Percentiles rank a stretch among this genome's conserved stretches.
Conservation (phyloP, 1,284 basidiomycete species). For the Phenoliferia sp. region DNA sequence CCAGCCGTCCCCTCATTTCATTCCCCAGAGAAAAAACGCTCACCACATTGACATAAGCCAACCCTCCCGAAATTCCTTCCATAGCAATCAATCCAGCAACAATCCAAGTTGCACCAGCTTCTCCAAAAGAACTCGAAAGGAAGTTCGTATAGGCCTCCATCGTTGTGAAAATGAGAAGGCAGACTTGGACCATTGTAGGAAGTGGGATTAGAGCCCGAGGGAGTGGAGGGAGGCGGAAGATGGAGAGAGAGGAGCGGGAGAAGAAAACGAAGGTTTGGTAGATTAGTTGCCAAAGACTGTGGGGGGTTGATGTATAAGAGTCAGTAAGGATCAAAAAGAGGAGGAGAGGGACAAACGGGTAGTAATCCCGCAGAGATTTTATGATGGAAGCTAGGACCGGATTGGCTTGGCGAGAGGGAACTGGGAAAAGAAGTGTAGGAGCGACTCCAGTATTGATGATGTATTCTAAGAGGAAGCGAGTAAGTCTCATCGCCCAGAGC, state of each 20-base stretch:
- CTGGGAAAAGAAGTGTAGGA: conserved; percentile 84
- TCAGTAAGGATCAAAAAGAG: neutral
- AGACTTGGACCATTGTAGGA: conserved; percentile 47
- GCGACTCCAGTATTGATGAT: conserved; percentile 63
- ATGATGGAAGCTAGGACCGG: conserved; percentile 70
- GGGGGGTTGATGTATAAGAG: conserved; percentile 3
- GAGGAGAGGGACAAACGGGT: conserved; percentile 66
- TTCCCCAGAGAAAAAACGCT: neutral
- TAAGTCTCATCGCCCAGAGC: neutral
- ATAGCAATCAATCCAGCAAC: conserved; percentile 23
- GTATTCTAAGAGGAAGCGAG: conserved; percentile 17
- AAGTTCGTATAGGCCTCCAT: conserved; percentile 20
- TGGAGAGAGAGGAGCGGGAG: conserved; percentile 83
- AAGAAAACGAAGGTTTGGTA: conserved; percentile 85
- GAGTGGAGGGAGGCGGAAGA: conserved; percentile 74
- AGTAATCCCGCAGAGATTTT: conserved; percentile 83
- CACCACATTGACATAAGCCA: conserved; percentile 32
- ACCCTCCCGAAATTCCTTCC: conserved; percentile 35
- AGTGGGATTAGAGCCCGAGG: conserved; percentile 64
- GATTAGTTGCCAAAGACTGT: conserved; percentile 39
- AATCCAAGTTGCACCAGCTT: conserved; percentile 26
- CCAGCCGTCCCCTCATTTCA: neutral
- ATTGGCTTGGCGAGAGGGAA: conserved; percentile 59
- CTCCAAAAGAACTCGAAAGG: conserved; percentile 20
- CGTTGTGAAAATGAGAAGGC: conserved; percentile 25